These are phyloP conservation scores for Trichoderma brevicompactum DNA, from an alignment of 2,329 filamentous ascomycete species.

Conservation along the genomic window DNA sequence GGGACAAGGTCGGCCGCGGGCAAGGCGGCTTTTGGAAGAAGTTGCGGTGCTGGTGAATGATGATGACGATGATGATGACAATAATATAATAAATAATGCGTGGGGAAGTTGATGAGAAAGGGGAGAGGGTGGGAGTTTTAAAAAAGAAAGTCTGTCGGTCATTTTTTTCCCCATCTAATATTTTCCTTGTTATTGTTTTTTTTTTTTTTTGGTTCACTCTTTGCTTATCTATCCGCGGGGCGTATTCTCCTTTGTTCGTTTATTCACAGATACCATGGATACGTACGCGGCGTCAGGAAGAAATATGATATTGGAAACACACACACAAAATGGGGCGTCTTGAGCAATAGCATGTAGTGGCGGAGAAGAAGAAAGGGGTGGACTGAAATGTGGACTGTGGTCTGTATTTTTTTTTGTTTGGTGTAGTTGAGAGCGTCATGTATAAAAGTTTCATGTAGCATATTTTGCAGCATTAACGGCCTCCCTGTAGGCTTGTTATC, in stretches of 20 bases:
- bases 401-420: neutral
- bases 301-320: constrained; percentile 17
- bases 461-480: neutral
- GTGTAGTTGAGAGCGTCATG: constrained; percentile 19
- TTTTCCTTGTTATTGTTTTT: neutral
- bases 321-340: neutral
- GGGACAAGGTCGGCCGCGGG: constrained; percentile 50
- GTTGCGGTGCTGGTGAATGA: constrained; percentile 59
- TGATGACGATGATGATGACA: neutral
- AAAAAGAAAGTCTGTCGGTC: neutral
- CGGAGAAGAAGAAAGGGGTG: neutral
- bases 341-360: constrained; percentile 6
- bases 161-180: constrained; percentile 4
- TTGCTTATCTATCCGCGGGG: neutral
- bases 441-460: constrained; percentile 14
- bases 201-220: neutral
- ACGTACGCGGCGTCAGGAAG: constrained; percentile 25
- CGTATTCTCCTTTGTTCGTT: constrained; percentile 18
- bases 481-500: neutral
- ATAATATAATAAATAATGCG: too few relatives aligned
- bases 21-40: constrained; percentile 59
- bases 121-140: neutral
- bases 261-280: constrained; percentile 31
- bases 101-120: too few relatives aligned
- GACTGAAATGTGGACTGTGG: too few relatives aligned